Conservation (phyloP, 2,329 filamentous ascomycete genomes). For the Thermothelomyces thermophilus region DNA sequence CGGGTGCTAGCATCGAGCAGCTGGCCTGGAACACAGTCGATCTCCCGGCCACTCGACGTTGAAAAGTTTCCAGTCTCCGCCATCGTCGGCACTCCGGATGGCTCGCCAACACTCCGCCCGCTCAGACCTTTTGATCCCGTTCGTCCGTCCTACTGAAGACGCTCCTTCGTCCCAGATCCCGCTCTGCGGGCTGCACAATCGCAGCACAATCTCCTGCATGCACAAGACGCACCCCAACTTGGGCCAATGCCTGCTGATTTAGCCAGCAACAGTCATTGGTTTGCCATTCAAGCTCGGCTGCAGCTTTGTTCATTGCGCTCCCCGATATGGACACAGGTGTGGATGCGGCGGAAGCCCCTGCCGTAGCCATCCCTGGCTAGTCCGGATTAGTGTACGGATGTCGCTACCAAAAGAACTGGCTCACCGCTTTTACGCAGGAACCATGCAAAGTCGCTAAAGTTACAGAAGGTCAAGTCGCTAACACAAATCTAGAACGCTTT, state of each 20-base stretch:
- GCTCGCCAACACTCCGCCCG: slow-evolving; percentile 3
- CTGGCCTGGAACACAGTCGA: neutral
- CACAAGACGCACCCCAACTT: slow-evolving; percentile 22
- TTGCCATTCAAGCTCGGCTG: slow-evolving; percentile 14
- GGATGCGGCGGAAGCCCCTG: slow-evolving; percentile 21
- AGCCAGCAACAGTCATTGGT: slow-evolving; percentile 21
- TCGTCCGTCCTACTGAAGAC: slow-evolving; percentile 4
- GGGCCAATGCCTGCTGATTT: slow-evolving; percentile 21
- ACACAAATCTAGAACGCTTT: no score
- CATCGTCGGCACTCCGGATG: neutral
- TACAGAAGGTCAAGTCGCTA: no score
- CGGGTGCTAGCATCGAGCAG: neutral
- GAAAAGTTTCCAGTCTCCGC: neutral
- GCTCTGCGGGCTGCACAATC: neutral
- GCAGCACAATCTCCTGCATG: slow-evolving; percentile 3
- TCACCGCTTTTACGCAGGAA: no score
- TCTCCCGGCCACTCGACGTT: neutral
- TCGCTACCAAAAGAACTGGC: no score
- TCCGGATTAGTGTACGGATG: no score
- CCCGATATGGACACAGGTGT: slow-evolving; percentile 22
- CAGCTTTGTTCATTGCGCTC: slow-evolving; percentile 16
- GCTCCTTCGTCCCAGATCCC: no score
- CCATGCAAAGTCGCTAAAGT: no score
- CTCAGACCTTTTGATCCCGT: slow-evolving; percentile 7
- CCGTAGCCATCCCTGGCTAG: neutral